Percentiles rank a stretch among this genome's conserved stretches.
Evolutionary conservation across 495 filamentous ascomycete genomes (phyloP).

Genomic region (Podospora sp.): DNA sequence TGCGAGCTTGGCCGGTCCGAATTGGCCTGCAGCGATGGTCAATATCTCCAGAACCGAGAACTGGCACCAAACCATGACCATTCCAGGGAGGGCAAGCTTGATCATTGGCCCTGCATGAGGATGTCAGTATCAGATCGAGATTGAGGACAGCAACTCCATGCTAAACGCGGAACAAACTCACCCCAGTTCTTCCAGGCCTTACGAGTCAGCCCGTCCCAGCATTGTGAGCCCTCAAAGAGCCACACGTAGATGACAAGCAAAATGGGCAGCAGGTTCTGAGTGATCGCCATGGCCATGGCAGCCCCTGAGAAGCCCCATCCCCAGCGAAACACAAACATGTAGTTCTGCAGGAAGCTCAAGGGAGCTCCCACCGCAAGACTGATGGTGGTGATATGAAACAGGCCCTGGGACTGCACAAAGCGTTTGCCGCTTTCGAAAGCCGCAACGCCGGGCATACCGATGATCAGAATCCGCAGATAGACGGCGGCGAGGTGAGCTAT

Average conservation of each 20-base stretch:
- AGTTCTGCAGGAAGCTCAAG: slow-evolving; percentile 68
- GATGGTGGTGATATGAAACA: slow-evolving; percentile 70
- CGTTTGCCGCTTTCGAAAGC: slow-evolving; percentile 72
- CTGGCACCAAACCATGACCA: slow-evolving; percentile 85
- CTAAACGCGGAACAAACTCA: too few relatives aligned
- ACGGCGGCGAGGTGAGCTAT: slow-evolving; percentile 65
- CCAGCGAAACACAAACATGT: slow-evolving; percentile 69
- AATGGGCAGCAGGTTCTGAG: slow-evolving; percentile 75
- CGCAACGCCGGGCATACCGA: slow-evolving; percentile 69
- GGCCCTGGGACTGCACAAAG: slow-evolving; percentile 73
- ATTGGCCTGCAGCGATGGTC: slow-evolving; percentile 66
- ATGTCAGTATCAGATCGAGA: slow-evolving; percentile 37
- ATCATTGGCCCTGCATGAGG: slow-evolving; percentile 67
- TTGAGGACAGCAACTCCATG: not conserved
- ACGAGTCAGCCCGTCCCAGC: slow-evolving; percentile 80
- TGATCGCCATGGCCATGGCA: slow-evolving; percentile 82
- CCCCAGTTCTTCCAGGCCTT: slow-evolving; percentile 79
- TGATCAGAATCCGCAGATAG: slow-evolving; percentile 65
- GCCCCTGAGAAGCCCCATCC: slow-evolving; percentile 81
- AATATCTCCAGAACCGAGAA: slow-evolving; percentile 74
- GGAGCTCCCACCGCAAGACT: slow-evolving; percentile 67
- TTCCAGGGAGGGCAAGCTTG: slow-evolving; percentile 74
- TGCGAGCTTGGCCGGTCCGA: slow-evolving; percentile 64
- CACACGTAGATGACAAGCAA: slow-evolving; percentile 72
- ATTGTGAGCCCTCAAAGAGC: slow-evolving; percentile 73